Conservation (phyloP, 768 basidiomycete species). For the Suillus decipiens region DNA sequence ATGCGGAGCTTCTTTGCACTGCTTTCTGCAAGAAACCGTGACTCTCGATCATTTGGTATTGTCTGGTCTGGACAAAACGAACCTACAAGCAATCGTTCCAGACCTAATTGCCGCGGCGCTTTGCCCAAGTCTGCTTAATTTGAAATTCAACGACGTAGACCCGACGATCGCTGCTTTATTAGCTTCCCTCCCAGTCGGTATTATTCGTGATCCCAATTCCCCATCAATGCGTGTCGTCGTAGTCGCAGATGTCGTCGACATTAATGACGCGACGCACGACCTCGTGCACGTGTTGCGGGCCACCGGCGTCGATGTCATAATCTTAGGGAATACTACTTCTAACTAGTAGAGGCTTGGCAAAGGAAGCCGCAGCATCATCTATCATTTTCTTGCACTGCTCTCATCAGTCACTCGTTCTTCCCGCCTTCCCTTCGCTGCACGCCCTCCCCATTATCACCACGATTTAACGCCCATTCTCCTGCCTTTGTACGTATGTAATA, state of each 20-base stretch:
- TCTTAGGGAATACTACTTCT: background rate
- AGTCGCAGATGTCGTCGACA: background rate
- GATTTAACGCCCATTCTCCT: background rate
- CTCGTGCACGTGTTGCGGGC: background rate
- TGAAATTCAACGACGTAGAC: background rate
- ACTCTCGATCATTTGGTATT: conserved; percentile 7
- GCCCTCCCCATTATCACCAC: background rate
- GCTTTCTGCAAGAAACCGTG: conserved; percentile 8
- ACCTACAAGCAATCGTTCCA: background rate
- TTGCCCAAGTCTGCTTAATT: background rate
- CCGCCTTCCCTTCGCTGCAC: background rate
- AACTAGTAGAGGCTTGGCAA: background rate
- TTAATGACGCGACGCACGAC: background rate
- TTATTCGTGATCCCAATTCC: background rate
- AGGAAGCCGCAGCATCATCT: background rate
- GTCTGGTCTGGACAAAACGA: background rate
- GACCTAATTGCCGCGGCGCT: background rate
- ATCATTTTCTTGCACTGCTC: background rate
- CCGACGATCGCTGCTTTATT: background rate
- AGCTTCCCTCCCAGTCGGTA: background rate
- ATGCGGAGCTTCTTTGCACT: conserved; percentile 9
- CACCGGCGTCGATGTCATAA: background rate
- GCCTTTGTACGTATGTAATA: background rate
- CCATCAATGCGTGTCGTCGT: background rate
- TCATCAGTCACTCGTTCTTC: conserved; percentile 3